Percentiles rank a stretch among this genome's conserved stretches.
These are phyloP conservation scores for Entrophospora sp. DNA, from an alignment of 192 early-diverging fungal species.

Conservation along the genomic window DNA sequence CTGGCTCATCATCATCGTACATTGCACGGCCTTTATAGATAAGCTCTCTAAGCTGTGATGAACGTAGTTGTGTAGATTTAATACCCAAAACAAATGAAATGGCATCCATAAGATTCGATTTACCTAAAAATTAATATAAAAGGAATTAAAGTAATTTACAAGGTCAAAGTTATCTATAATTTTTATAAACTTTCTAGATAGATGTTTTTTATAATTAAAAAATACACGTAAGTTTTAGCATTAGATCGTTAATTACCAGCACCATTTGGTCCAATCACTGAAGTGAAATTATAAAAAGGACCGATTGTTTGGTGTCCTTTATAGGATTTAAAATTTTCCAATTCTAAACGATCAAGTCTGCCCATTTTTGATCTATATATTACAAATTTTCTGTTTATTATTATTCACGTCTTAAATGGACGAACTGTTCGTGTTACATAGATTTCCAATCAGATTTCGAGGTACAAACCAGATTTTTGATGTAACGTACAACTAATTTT, in stretches of 20 bases:
- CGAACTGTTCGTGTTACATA: too few relatives aligned
- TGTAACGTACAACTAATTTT: too few relatives aligned
- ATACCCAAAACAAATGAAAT: conserved; percentile 98
- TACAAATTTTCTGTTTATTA: too few relatives aligned
- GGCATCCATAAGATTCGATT: conserved; percentile 99
- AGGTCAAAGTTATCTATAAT: too few relatives aligned
- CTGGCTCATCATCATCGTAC: conserved; percentile 38
- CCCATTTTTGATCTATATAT: too few relatives aligned
- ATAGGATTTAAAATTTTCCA: conserved; percentile 99
- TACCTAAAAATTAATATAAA: conserved; percentile 42
- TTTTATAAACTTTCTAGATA: too few relatives aligned
- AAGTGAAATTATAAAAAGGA: conserved; percentile 90
- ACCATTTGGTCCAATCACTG: conserved; percentile 96
- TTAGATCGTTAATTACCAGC: conserved; percentile 68
- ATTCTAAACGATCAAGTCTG: conserved; percentile 78
- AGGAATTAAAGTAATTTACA: not conserved
- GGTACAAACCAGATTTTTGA: too few relatives aligned
- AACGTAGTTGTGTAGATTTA: conserved; percentile 84
- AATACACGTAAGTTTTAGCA: too few relatives aligned
- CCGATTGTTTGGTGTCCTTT: conserved; percentile 89
- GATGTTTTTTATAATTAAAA: too few relatives aligned
- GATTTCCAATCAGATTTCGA: too few relatives aligned
- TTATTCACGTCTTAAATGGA: too few relatives aligned
- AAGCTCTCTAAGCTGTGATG: conserved; percentile 78
- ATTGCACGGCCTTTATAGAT: conserved; percentile 71